Base-by-base conservation (phyloP, 2,329 filamentous ascomycete species). In the Epichloe gansuensis region DNA sequence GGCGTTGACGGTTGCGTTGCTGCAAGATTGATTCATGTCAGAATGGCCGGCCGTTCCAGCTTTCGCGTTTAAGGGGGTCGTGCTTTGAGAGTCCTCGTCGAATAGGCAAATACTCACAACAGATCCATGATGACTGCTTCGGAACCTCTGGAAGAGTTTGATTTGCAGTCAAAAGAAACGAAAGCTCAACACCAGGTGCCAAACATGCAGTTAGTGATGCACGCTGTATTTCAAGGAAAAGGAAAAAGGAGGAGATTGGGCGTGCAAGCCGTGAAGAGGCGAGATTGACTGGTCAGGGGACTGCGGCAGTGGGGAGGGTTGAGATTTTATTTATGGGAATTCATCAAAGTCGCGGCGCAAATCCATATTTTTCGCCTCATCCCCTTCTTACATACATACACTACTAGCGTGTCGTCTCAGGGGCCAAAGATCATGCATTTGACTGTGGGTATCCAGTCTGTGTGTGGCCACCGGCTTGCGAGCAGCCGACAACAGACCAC, bases 1-100 rank as follows among this genome's bases (percentile, higher is more conserved):
- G 56, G 68, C 67, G 55, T 73, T 65, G 54, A 67, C 61, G 54
- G 77, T 81, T 60, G 75, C 69, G 66, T 80, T 81, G 55, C 76
- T 78, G 55, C 63, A 67, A 58, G 55, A 60, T 52, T 38, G 43
- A 46, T 45, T 15, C 25, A 13, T 25, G 44, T 55, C 46, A 53
- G 48, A 5, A 44, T 49, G 46, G 49, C 34, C 48, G 37, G 13
- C 25, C 6, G 6, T 34, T 5, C 3, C n/a, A 9, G 15, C 5
- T 21, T 17, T 51, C 11, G 51, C 48, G 53, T 50, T 17, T 41
- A 37, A 28, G 49, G 31, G 34, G 43, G 17, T 2, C 37, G 54
- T 59, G 55, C 51, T 52, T 52, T 52, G 35, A 23, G 37, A 11
- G n/a, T 12, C n/a, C 37, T n/a, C 17, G 2, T n/a, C 45, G 57